These are phyloP conservation scores for Begonia loranthoides DNA, from an alignment of 306 rosid species.

Conservation along the genomic window DNA sequence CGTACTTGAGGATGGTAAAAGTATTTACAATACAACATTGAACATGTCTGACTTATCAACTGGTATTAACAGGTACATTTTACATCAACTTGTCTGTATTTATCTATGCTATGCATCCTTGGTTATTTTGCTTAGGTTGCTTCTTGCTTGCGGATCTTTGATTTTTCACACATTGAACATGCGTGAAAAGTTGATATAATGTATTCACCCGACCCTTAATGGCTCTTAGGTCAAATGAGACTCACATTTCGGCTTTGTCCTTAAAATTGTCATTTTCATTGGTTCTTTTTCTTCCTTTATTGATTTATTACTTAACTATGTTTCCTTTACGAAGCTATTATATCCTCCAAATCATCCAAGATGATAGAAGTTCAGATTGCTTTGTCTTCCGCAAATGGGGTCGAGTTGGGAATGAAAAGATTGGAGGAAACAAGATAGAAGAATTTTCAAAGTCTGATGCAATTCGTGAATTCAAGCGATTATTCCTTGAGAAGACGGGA, in stretches of 20 bases:
- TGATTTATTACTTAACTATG: no score
- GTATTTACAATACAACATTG: slow-evolving; percentile 80
- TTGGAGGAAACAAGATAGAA: slow-evolving; percentile 73
- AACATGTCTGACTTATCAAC: slow-evolving; percentile 87
- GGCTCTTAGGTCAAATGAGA: no score
- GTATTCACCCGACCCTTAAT: no score
- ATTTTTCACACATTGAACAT: no score
- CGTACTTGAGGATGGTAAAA: slow-evolving; percentile 81
- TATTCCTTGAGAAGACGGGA: slow-evolving; percentile 92
- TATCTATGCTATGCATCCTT: no score
- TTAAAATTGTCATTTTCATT: no score
- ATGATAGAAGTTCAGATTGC: slow-evolving; percentile 73
- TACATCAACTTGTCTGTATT: no score
- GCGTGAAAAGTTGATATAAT: no score
- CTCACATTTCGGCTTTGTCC: no score
- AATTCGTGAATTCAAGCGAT: slow-evolving; percentile 57
- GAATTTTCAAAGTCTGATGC: slow-evolving; percentile 69
- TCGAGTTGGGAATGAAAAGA: slow-evolving; percentile 84
- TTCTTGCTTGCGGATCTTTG: no score
- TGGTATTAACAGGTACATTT: slow-evolving; percentile 61
- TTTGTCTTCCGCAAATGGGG: slow-evolving; percentile 95
- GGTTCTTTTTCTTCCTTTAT: no score
- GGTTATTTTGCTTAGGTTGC: no score
- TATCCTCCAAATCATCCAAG: slow-evolving; percentile 83
- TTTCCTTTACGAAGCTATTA: slow-evolving; percentile 43